These are phyloP conservation scores for Cercospora brassicicola DNA, from an alignment of 2,329 filamentous ascomycete genomes.

Conservation along the genomic window DNA sequence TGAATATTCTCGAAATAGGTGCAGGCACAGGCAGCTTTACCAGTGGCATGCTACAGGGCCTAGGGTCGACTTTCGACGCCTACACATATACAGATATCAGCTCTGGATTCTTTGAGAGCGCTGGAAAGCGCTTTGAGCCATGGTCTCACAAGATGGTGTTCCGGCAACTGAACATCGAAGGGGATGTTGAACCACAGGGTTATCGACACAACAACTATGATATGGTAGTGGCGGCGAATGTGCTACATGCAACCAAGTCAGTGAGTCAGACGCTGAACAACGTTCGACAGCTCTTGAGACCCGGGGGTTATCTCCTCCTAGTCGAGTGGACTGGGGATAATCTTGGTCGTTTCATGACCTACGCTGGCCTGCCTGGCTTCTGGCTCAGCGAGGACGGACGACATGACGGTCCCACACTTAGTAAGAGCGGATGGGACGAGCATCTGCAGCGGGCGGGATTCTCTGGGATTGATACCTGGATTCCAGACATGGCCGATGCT, in stretches of 20 bases:
- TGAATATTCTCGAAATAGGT: constrained; percentile 49
- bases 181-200: constrained; percentile 37
- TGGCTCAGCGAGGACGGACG: constrained; percentile 33
- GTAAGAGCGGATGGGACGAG: constrained; percentile 36
- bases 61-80: constrained; percentile 38
- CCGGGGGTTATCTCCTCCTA: constrained; percentile 29
- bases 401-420: constrained; percentile 29
- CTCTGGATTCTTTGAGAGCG: constrained; percentile 44
- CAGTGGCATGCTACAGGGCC: constrained; percentile 36
- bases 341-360: not conserved
- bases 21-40: constrained; percentile 50
- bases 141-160: constrained; percentile 37
- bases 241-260: constrained; percentile 29
- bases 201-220: constrained; percentile 41
- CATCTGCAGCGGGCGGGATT: constrained; percentile 37
- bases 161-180: constrained; percentile 35
- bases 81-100: constrained; percentile 53
- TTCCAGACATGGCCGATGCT: constrained; percentile 4
- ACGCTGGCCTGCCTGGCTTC: constrained; percentile 7
- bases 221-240: constrained; percentile 29
- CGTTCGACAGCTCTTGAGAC: constrained; percentile 30
- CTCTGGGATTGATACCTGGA: constrained; percentile 34
- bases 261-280: constrained; percentile 27
- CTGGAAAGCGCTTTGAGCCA: constrained; percentile 33
- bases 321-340: constrained; percentile 19